Conservation (phyloP, 2,329 filamentous ascomycete genomes). For the Phyllosticta ampelicida region DNA sequence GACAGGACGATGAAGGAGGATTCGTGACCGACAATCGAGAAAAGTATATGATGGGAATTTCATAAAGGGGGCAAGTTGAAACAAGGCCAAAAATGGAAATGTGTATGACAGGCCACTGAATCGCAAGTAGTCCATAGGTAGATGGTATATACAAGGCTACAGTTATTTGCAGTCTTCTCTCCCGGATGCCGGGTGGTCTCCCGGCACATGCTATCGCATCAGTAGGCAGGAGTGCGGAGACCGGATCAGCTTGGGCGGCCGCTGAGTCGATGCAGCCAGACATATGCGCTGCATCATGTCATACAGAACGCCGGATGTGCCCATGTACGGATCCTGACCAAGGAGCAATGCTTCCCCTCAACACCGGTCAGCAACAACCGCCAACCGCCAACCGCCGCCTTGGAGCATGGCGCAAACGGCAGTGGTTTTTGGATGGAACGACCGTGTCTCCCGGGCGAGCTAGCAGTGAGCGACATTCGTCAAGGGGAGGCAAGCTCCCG, state of each 20-base stretch:
- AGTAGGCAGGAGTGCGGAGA: background rate
- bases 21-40: background rate
- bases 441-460: background rate
- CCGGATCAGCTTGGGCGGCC: background rate
- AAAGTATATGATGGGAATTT: background rate
- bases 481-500: background rate
- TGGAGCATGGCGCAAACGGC: background rate
- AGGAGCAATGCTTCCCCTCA: background rate
- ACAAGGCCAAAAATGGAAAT: background rate
- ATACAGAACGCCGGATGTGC: background rate
- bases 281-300: conserved; percentile 9
- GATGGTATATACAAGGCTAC: background rate
- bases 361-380: background rate
- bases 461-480: background rate
- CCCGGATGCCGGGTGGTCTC: background rate
- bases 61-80: background rate
- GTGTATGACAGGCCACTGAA: background rate
- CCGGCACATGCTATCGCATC: background rate
- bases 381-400: no score
- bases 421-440: background rate
- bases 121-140: background rate
- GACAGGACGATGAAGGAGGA: background rate
- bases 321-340: background rate
- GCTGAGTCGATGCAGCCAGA: background rate
- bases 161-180: background rate